Percentiles rank a stretch among this genome's conserved stretches.
phyloP scores from a whole-genome alignment of 1,139 yeast genomes.

The Yamadazyma atlantica region DNA sequence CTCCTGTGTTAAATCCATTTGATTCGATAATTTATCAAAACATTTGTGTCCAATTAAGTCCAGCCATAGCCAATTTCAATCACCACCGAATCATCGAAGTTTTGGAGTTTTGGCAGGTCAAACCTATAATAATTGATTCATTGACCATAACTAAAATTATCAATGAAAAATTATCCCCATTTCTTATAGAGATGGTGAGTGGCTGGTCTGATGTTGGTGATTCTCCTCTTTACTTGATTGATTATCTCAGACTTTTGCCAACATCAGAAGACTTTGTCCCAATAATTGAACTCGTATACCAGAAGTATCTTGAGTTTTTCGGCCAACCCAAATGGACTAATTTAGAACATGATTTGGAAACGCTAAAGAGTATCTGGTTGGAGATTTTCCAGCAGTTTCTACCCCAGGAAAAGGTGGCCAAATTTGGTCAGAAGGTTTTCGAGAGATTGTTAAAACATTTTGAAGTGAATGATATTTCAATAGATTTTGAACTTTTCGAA shows the following conservation, averaged over 20 bases:
- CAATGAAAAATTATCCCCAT: slow-evolving; percentile 11
- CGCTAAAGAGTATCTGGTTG: slow-evolving; percentile 10
- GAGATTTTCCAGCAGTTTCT: slow-evolving; percentile 12
- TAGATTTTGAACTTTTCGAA: not conserved
- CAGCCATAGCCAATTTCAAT: not conserved
- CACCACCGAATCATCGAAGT: slow-evolving; percentile 7
- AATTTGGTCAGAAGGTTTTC: slow-evolving; percentile 6
- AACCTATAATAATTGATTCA: slow-evolving; percentile 5
- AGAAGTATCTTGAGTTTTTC: slow-evolving; percentile 10
- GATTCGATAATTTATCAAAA: slow-evolving; percentile 14
- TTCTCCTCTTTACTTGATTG: slow-evolving; percentile 12
- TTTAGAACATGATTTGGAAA: slow-evolving; percentile 5
- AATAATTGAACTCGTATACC: slow-evolving; percentile 8
- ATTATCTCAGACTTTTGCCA: slow-evolving; percentile 9
- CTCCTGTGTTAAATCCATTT: slow-evolving; percentile 13
- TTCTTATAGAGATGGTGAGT: slow-evolving; percentile 3
- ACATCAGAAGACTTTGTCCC: slow-evolving; percentile 3
- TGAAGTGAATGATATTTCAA: not conserved
- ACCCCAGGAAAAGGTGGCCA: not conserved
- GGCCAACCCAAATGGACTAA: slow-evolving; percentile 2
- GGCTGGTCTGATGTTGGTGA: slow-evolving; percentile 9
- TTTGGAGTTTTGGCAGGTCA: slow-evolving; percentile 10
- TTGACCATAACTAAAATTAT: slow-evolving; percentile 8
- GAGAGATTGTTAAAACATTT: slow-evolving; percentile 2
- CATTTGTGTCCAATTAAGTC: slow-evolving; percentile 1